Percentiles rank a stretch among this genome's conserved stretches.
phyloP scores from a whole-genome alignment of 2,329 filamentous ascomycete species.

The Diplodia sapinea region DNA sequence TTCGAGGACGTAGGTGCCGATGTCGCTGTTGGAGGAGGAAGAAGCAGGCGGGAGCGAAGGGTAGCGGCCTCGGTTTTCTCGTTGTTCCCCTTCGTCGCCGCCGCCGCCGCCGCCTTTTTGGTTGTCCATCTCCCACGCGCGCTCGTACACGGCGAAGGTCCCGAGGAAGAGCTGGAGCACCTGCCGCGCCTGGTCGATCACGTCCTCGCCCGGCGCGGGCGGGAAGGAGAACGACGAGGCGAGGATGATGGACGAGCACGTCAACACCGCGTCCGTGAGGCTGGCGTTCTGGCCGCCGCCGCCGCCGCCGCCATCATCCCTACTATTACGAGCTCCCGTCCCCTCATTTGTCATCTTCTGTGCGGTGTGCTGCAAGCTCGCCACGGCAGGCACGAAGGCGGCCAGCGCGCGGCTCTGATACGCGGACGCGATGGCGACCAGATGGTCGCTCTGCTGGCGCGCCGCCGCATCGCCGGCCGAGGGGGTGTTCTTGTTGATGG shows the following conservation, averaged over 20 bases:
- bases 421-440: constrained; percentile 2
- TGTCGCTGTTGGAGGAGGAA: background rate
- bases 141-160: constrained; percentile 6
- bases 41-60: too few species aligned
- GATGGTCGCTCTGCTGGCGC: background rate
- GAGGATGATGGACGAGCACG: constrained; percentile 8
- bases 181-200: constrained; percentile 6
- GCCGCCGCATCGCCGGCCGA: background rate
- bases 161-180: constrained; percentile 3
- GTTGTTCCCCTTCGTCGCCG: background rate
- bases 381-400: constrained; percentile 3
- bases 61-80: too few species aligned
- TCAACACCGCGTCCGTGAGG: background rate
- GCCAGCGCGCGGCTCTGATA: constrained; percentile 1
- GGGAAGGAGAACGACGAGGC: constrained; percentile 12
- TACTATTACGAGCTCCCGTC: too few species aligned
- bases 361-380: background rate
- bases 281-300: background rate
- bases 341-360: background rate
- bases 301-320: background rate
- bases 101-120: background rate
- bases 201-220: constrained; percentile 7
- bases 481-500: background rate
- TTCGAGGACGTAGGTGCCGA: background rate
- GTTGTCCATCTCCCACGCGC: background rate